Base-by-base conservation (phyloP, 2,329 filamentous ascomycete species). In the Acephala macrosclerotiorum region DNA sequence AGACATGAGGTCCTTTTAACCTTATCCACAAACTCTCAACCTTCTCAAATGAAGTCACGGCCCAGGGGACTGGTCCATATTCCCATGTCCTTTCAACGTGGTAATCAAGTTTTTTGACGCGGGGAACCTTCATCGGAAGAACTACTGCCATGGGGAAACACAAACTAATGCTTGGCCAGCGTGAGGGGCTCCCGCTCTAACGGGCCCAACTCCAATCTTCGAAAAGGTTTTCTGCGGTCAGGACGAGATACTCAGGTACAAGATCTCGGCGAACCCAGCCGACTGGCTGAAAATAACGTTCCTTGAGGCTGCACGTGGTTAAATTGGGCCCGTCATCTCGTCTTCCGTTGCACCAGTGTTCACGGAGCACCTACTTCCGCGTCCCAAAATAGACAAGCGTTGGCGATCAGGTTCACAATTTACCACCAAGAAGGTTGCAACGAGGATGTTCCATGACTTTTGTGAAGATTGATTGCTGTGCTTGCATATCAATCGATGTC, bases 31-130 rank as follows among this genome's bases (percentile, higher is more conserved):
- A 42, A 42, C 25, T 25, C 26, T 60, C 25, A 20, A 60, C 58
- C 40, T 33, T 60, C 16, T 12, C 58, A 60, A 60, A 60, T 33
- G 58, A 60, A 60, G 36, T 60, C 58, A 60, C 25, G 58, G 20
- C 53, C 35, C 29, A 3, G 16, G n/a, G 40, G 4, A n/a, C 16
- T 36, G 20, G 8, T 51, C 29, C 22, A 49, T 51, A 40, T 40
- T 11, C 45, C 42, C 29, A 22, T 49, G 45, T 49, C n/a, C 1
- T 45, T 25, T 22, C 45, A 22, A 8, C 45, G 25, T 22, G 12
- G 7, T 11, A 49, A 58, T 25, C 11, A 20, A 20, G 49, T 11
- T 3, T 35, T 18, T 35, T 38, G 18, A 60, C 22, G 58, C 40
- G 29, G 45, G 36, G 58, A 49, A 47, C 4, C 45, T 22, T 49